phyloP scores from a whole-genome alignment of 1,284 basidiomycete genomes.

The Cutaneotrichosporon sp. region DNA sequence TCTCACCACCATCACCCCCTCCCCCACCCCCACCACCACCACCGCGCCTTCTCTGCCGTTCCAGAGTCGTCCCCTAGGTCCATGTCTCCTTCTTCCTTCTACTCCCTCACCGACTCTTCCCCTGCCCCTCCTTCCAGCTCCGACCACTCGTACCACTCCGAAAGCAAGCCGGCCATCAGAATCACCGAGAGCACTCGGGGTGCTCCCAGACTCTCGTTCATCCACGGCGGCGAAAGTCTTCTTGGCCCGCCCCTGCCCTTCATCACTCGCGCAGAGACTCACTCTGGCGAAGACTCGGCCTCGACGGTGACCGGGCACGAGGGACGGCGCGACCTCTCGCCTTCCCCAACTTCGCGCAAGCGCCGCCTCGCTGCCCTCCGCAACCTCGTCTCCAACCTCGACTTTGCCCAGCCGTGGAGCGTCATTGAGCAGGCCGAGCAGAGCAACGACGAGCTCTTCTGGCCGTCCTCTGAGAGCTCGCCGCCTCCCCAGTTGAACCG shows the following conservation, averaged over 20 bases:
- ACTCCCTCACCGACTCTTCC: background rate
- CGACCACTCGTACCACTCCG: conserved; percentile 10
- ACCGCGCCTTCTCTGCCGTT: background rate
- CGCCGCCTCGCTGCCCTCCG: conserved; percentile 41
- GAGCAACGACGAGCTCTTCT: conserved; percentile 23
- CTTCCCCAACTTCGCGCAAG: conserved; percentile 20
- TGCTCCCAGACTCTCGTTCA: conserved; percentile 17
- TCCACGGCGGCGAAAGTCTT: conserved; percentile 6
- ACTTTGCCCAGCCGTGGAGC: conserved; percentile 48
- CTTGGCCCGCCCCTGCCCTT: conserved; percentile 7
- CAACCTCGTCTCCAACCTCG: conserved; percentile 45
- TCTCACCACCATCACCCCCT: background rate
- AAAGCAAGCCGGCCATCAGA: conserved; percentile 13
- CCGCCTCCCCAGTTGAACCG: conserved; percentile 17
- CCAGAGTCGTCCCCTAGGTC: background rate
- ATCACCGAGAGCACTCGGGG: conserved; percentile 16
- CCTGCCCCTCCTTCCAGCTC: conserved; percentile 9
- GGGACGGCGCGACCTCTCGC: background rate
- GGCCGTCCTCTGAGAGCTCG: conserved; percentile 17
- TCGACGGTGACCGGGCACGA: background rate
- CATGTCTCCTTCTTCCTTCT: conserved; percentile 4
- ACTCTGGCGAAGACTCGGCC: conserved; percentile 15
- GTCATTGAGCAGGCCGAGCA: conserved; percentile 17
- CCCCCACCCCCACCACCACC: background rate
- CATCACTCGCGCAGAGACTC: conserved; percentile 17